Percentiles rank a stretch among this genome's conserved stretches.
phyloP scores from a whole-genome alignment of 768 basidiomycete genomes.

The Boletus vinaceobasis region DNA sequence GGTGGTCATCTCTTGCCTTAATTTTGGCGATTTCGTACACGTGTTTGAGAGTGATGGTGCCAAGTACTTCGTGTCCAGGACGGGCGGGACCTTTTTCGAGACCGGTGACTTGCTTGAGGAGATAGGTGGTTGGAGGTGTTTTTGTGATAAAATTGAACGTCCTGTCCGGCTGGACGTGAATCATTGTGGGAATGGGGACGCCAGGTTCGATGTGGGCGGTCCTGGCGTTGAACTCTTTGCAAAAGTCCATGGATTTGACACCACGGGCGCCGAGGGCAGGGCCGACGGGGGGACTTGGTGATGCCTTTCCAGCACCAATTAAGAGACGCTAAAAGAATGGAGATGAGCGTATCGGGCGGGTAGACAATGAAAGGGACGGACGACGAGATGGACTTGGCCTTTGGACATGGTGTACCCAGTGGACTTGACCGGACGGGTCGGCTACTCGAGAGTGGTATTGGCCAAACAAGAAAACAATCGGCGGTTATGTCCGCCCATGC shows the following conservation, averaged over 20 bases:
- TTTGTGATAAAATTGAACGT: slow-evolving; percentile 92
- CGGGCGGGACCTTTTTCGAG: slow-evolving; percentile 88
- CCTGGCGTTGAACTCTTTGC: slow-evolving; percentile 99
- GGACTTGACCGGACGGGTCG: neutral
- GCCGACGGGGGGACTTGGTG: slow-evolving; percentile 94
- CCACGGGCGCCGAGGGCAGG: slow-evolving; percentile 97
- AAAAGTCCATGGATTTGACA: slow-evolving; percentile 99
- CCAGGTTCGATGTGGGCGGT: slow-evolving; percentile 85
- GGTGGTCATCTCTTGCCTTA: slow-evolving; percentile 85
- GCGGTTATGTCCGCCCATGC: neutral
- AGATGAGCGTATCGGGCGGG: slow-evolving; percentile 10
- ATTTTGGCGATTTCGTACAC: slow-evolving; percentile 98
- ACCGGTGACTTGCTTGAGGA: slow-evolving; percentile 87
- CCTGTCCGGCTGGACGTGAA: slow-evolving; percentile 92
- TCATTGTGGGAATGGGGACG: slow-evolving; percentile 86
- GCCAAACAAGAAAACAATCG: slow-evolving; percentile 25
- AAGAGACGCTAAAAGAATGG: slow-evolving; percentile 62
- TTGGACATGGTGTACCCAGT: slow-evolving; percentile 55
- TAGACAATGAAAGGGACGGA: slow-evolving; percentile 37
- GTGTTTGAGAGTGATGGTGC: slow-evolving; percentile 91
- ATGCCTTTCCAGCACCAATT: slow-evolving; percentile 90
- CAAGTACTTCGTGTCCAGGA: slow-evolving; percentile 73
- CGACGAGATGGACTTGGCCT: slow-evolving; percentile 72
- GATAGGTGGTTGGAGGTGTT: slow-evolving; percentile 85
- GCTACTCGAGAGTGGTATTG: neutral